phyloP scores from a whole-genome alignment of 2,329 filamentous ascomycete species.

The Coniella lustricola region DNA sequence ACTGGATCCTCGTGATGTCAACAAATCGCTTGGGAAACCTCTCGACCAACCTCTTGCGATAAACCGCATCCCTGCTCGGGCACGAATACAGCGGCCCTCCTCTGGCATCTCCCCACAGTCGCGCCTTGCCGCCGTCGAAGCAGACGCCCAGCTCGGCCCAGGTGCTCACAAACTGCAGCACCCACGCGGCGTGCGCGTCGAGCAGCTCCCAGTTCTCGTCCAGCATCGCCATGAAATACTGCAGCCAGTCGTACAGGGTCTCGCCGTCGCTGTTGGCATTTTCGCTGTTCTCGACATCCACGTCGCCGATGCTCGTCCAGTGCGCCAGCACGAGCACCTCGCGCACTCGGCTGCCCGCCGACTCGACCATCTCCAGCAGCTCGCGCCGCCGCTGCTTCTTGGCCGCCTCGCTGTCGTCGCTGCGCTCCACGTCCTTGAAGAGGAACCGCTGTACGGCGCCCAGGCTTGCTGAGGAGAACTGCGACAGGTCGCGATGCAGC shows the following conservation, averaged over 20 bases:
- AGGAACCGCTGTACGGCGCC: slow-evolving; percentile 7
- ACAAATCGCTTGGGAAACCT: slow-evolving; percentile 14
- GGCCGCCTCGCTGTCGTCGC: slow-evolving; percentile 12
- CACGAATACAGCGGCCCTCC: slow-evolving; percentile 15
- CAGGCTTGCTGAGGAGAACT: slow-evolving; percentile 11
- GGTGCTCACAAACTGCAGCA: slow-evolving; percentile 15
- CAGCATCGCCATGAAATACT: slow-evolving; percentile 16
- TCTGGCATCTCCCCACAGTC: slow-evolving; percentile 13
- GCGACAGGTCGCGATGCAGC: slow-evolving; percentile 16
- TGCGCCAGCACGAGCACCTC: slow-evolving; percentile 16
- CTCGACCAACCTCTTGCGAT: slow-evolving; percentile 15
- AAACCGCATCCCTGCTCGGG: slow-evolving; percentile 15
- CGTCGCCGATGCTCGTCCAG: slow-evolving; percentile 16
- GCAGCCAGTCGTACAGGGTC: slow-evolving; percentile 16
- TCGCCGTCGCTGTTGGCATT: too few relatives aligned
- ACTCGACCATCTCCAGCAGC: slow-evolving; percentile 16
- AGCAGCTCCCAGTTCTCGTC: slow-evolving; percentile 16
- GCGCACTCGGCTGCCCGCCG: slow-evolving; percentile 11
- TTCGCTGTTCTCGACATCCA: slow-evolving; percentile 8
- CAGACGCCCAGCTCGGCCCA: slow-evolving; percentile 15
- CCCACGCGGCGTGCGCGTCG: slow-evolving; percentile 14
- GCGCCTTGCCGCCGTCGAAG: slow-evolving; percentile 11
- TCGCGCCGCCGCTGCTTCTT: slow-evolving; percentile 17
- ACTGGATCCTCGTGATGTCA: slow-evolving; percentile 12
- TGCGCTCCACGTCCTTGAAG: slow-evolving; percentile 16